A percentile compares a stretch with the other conserved stretches of the same genome.
phyloP scores from a whole-genome alignment of 306 rosid species.

The Cucurbita argyrosperma region DNA sequence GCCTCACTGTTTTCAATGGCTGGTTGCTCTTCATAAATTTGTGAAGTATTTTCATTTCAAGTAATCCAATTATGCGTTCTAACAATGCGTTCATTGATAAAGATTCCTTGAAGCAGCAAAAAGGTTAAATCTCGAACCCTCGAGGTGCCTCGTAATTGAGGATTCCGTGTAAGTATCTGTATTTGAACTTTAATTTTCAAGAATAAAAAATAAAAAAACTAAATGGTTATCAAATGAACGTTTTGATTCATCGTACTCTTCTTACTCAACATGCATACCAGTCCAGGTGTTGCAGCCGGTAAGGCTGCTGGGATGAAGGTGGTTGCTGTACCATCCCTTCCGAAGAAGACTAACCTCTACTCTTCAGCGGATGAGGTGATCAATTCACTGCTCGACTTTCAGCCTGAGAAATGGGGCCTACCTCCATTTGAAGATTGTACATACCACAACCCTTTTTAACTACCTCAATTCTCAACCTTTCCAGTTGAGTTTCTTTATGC shows the following conservation, averaged over 20 bases:
- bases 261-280: conserved; percentile 24
- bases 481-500: conserved; percentile 7
- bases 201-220: not conserved
- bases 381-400: conserved; percentile 82
- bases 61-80: conserved; percentile 9
- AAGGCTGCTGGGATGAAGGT: conserved; percentile 87
- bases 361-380: conserved; percentile 74
- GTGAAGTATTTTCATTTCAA: conserved; percentile 1
- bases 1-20: not conserved
- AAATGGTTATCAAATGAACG: not conserved
- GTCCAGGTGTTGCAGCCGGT: conserved; percentile 85
- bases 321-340: conserved; percentile 85
- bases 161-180: conserved; percentile 60
- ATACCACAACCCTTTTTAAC: conserved; percentile 19
- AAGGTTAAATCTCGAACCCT: conserved; percentile 47
- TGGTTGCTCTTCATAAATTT: not conserved
- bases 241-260: not conserved
- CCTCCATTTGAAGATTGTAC: conserved; percentile 92
- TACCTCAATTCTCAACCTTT: conserved; percentile 4
- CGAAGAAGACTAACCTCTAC: conserved; percentile 64
- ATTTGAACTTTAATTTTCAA: not conserved
- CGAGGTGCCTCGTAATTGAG: conserved; percentile 79
- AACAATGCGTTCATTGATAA: conserved; percentile 11
- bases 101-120: conserved; percentile 82
- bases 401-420: conserved; percentile 88